A percentile compares a stretch with the other conserved stretches of the same genome.
phyloP scores from a whole-genome alignment of 176 grass and related monocot genomes.

The Cymbopogon citratus region DNA sequence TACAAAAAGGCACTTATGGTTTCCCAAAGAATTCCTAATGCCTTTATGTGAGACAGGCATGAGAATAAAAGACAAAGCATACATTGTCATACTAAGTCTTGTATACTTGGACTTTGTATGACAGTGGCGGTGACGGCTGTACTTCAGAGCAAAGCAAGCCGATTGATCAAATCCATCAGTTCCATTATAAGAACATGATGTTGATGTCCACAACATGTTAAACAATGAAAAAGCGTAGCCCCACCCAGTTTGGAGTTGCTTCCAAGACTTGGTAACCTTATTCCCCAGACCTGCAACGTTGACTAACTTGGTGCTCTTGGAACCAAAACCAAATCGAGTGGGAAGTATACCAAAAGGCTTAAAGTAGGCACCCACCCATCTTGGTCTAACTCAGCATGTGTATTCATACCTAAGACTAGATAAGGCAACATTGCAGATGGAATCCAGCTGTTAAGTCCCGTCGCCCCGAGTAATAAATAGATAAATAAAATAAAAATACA shows the following conservation, averaged over 20 bases:
- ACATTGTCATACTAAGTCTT: background rate
- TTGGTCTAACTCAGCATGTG: background rate
- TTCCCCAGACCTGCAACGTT: background rate
- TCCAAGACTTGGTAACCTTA: background rate
- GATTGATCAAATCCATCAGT: background rate
- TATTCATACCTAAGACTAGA: background rate
- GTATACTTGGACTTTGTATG: background rate
- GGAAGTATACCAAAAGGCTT: background rate
- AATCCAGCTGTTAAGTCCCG: background rate
- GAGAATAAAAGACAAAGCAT: background rate
- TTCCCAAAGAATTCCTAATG: background rate
- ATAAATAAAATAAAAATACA: background rate
- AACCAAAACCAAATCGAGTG: background rate
- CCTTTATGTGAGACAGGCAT: background rate
- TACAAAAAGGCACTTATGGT: background rate
- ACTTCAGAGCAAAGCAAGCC: background rate
- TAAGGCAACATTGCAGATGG: background rate
- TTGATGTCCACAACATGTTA: background rate
- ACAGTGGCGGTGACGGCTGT: background rate
- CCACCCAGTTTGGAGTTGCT: background rate
- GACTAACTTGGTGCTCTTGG: background rate
- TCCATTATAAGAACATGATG: background rate
- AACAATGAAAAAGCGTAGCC: background rate
- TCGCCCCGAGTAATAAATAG: background rate
- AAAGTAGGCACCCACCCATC: background rate